Conservation (phyloP, 805 yeast species). For the Blastobotrys parvus region DNA sequence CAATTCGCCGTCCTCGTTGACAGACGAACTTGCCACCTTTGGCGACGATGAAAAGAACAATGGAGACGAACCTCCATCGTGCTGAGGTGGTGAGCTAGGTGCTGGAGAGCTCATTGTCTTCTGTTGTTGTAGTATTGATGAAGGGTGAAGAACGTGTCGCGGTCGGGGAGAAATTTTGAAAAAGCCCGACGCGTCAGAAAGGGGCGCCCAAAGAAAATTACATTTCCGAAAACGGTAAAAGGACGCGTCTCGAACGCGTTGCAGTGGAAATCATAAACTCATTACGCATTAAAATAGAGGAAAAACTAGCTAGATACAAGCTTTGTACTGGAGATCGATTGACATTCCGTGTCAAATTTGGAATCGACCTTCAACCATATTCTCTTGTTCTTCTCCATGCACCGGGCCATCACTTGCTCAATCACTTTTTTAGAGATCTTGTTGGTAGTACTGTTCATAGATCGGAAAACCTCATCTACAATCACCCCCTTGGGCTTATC, state of each 20-base stretch:
- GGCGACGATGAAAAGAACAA: background rate
- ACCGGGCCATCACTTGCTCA: background rate
- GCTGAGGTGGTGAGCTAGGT: background rate
- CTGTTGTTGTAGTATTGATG: too few relatives aligned
- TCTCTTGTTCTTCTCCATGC: background rate
- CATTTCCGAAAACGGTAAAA: too few relatives aligned
- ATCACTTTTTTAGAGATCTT: background rate
- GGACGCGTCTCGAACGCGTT: too few relatives aligned
- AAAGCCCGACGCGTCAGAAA: too few relatives aligned
- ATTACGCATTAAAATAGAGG: too few relatives aligned
- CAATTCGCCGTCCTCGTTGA: background rate
- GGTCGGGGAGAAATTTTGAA: too few relatives aligned
- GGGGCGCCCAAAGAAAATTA: too few relatives aligned
- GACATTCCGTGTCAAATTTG: background rate
- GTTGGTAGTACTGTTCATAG: background rate
- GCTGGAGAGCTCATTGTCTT: background rate
- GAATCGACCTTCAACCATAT: background rate
- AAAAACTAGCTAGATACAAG: too few relatives aligned
- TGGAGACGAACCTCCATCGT: slow-evolving; percentile 1
- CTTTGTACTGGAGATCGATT: background rate
- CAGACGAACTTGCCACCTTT: background rate
- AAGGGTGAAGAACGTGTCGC: too few relatives aligned
- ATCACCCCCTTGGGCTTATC: background rate
- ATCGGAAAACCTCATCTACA: background rate
- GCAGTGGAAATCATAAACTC: too few relatives aligned